Evolutionary conservation across 1,139 yeast genomes (phyloP).

Genomic region (Scheffersomyces stambukii): DNA sequence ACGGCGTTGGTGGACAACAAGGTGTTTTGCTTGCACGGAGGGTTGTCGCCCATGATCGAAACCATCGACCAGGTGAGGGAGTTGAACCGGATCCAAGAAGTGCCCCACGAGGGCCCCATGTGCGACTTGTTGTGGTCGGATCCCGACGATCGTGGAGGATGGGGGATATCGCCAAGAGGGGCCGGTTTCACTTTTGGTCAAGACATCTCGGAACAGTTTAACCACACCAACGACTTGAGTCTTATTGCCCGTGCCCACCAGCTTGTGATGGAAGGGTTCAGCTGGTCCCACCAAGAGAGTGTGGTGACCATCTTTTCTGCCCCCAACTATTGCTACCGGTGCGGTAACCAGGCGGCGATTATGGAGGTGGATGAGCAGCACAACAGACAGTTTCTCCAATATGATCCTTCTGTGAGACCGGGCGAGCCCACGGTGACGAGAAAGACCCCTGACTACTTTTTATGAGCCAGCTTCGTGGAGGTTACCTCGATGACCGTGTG

Average conservation of each 20-base stretch:
- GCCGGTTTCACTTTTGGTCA: conserved; percentile 80
- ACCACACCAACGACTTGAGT: conserved; percentile 81
- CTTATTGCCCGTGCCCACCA: conserved; percentile 97
- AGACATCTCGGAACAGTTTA: conserved; percentile 59
- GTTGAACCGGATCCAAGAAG: conserved; percentile 87
- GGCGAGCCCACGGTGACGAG: conserved; percentile 96
- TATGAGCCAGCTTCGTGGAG: conserved; percentile 44
- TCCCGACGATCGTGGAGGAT: conserved; percentile 93
- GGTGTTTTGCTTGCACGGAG: conserved; percentile 95
- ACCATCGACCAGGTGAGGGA: conserved; percentile 85
- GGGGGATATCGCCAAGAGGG: conserved; percentile 98
- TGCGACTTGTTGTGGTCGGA: conserved; percentile 97
- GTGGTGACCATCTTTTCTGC: conserved; percentile 98
- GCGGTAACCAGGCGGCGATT: conserved; percentile 98
- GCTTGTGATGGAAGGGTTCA: conserved; percentile 92
- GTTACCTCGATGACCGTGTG: no score
- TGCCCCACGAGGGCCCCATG: conserved; percentile 99
- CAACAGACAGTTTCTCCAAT: conserved; percentile 84
- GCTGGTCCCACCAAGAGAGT: conserved; percentile 77
- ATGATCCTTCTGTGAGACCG: conserved; percentile 92
- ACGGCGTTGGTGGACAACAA: conserved; percentile 90
- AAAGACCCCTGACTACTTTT: conserved; percentile 91
- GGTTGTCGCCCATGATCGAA: conserved; percentile 89
- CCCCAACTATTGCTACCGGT: conserved; percentile 94
- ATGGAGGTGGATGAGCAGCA: conserved; percentile 97